Conservation (phyloP, 148 eudicot genomes). For the Arctostaphylos glauca region DNA sequence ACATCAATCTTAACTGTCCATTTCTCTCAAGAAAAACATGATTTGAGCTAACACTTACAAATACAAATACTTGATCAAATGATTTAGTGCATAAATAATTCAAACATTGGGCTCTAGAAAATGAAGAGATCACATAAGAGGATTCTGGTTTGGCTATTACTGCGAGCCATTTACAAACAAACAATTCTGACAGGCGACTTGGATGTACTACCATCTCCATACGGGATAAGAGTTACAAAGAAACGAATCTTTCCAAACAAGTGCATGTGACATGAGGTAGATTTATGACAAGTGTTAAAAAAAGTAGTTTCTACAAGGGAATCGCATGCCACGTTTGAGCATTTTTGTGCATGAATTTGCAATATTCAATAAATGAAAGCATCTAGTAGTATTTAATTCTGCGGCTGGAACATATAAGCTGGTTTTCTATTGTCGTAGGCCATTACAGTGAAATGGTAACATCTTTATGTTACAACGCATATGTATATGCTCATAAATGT, state of each 20-base stretch:
- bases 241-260: not conserved
- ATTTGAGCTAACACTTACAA: conserved; percentile 2
- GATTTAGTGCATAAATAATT: not conserved
- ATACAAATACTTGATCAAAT: not conserved
- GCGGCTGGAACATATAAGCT: not conserved
- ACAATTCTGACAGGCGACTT: not conserved
- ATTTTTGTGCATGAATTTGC: not conserved
- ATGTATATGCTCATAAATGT: not conserved
- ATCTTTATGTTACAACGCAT: not conserved
- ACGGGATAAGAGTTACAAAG: not conserved
- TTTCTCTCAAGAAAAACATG: not conserved
- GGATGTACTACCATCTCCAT: not conserved
- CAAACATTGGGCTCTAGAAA: not conserved
- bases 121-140: not conserved
- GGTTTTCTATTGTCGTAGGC: not conserved
- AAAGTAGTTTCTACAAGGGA: not conserved
- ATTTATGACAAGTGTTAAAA: not conserved
- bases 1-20: not conserved
- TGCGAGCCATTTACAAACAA: not conserved
- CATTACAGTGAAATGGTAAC: no score
- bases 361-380: not conserved
- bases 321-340: not conserved
- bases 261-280: conserved; percentile 1
- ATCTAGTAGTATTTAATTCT: not conserved
- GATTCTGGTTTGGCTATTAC: not conserved